Evolutionary conservation across 75 land plant species (phyloP), one percentile per base, ranked within the genome.

Genomic region (Pinus tabuliformis): DNA sequence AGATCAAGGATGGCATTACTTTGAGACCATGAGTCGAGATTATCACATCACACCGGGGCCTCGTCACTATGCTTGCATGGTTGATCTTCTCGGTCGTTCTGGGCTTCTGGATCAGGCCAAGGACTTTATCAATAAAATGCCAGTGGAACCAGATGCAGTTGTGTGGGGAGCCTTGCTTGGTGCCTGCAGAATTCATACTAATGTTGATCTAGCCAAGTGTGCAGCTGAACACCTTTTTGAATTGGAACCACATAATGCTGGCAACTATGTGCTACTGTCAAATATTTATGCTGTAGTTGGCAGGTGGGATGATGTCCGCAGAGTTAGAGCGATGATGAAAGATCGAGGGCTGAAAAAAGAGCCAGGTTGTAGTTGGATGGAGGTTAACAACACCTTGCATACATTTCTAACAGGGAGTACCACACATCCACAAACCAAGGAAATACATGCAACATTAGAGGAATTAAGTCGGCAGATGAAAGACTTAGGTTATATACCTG

Each of bases 321-420:
- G 12, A 28, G 61, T 89, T 21, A 82, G 91, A 74, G 72, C 62
- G 58, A 82, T 81, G 68, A 89, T 89, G 85, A 78, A 73, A 39
- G 84, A 87, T 49, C 84, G 58, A 56, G 75, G 80, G 4, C 42
- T 89, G 82, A 80, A 78, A 63, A 82, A 81, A 56, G 61, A 76
- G 63, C 88, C 89, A 26, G 91, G 86, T 11, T 80, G 83, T 59
- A 89, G 91, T 83, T 86, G 91, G 89, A 84, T 87, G 58, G 89
- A 86, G 72, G 75, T 89, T 18, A 54, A 72, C 30, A 84, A 66
- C 74, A 78, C 86, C 64, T 70, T 87, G 14, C 81, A 87, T 78
- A 73, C 73, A 12, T 89, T 89, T 79, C 73, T 81, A 45, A 89
- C 30, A 30, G 30, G 30, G 30, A 30, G 30, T 30, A 30, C 30